Conservation (phyloP, 2,329 filamentous ascomycete genomes). For the Lasiodiplodia theobromae region DNA sequence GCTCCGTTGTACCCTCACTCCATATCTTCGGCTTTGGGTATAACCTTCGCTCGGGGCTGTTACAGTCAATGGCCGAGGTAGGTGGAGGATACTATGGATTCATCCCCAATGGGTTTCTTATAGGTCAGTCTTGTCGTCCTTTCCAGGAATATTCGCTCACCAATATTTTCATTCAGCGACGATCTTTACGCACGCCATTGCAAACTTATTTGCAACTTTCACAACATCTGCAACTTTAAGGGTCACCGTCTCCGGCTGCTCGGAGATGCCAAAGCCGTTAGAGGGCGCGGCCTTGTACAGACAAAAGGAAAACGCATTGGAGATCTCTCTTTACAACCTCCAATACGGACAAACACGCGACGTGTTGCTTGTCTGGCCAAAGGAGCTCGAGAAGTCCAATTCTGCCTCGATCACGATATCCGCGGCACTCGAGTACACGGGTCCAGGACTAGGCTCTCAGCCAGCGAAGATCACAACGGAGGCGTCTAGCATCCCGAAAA, state of each 20-base stretch:
- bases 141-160: background rate
- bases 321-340: constrained; percentile 49
- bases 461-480: background rate
- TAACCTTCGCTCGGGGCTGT: constrained; percentile 57
- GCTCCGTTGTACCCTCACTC: constrained; percentile 40
- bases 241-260: background rate
- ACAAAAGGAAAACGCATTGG: constrained; percentile 37
- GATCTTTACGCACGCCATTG: constrained; percentile 68
- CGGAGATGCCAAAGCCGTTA: constrained; percentile 34
- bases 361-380: constrained; percentile 52
- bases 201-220: constrained; percentile 67
- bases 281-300: constrained; percentile 34
- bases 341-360: constrained; percentile 69
- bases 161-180: constrained; percentile 51
- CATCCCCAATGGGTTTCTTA: constrained; percentile 69
- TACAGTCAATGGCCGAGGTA: constrained; percentile 67
- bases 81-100: constrained; percentile 66
- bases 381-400: background rate
- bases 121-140: constrained; percentile 39
- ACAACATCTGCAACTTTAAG: constrained; percentile 57
- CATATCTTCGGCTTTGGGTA: constrained; percentile 66
- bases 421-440: constrained; percentile 24
- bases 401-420: background rate
- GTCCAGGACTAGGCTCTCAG: background rate
- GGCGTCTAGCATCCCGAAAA: background rate